These are phyloP conservation scores for Obelidium mucronatum DNA, from an alignment of 192 early-diverging fungal genomes.

Conservation along the genomic window DNA sequence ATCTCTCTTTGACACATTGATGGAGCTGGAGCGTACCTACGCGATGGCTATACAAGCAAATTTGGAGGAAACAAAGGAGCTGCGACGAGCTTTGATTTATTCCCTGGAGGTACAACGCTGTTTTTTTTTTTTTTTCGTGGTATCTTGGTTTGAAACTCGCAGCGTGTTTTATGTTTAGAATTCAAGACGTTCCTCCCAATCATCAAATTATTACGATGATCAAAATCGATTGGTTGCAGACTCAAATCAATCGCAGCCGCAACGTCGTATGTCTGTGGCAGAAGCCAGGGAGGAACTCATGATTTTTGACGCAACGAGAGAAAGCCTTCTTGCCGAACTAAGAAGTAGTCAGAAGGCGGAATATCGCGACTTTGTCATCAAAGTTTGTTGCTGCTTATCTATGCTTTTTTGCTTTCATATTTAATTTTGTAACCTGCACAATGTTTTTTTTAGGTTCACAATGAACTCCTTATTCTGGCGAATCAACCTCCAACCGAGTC, in stretches of 20 bases:
- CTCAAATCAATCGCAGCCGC: neutral
- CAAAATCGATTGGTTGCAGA: neutral
- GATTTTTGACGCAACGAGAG: conserved; percentile 39
- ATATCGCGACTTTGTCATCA: conserved; percentile 45
- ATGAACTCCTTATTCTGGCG: conserved; percentile 18
- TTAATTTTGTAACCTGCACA: neutral
- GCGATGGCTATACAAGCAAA: conserved; percentile 21
- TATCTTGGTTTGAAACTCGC: too few relatives aligned
- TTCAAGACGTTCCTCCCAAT: too few relatives aligned
- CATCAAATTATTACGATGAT: too few relatives aligned
- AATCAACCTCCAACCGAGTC: neutral
- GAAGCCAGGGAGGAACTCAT: conserved; percentile 31
- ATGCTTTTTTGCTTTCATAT: neutral
- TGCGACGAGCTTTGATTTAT: conserved; percentile 13
- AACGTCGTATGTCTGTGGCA: neutral
- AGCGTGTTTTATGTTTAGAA: too few relatives aligned
- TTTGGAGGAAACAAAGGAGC: conserved; percentile 13
- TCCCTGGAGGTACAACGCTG: neutral
- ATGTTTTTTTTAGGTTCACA: conserved; percentile 21
- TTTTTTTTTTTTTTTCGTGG: too few relatives aligned
- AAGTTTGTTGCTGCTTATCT: conserved; percentile 36
- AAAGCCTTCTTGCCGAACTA: conserved; percentile 35
- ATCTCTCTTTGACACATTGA: conserved; percentile 42
- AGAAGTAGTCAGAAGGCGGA: conserved; percentile 35
- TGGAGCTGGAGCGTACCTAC: conserved; percentile 44